Percentiles rank a stretch among this genome's conserved stretches.
Evolutionary conservation across 1,284 basidiomycete genomes (phyloP).

Genomic region (Cryptococcus sp.): DNA sequence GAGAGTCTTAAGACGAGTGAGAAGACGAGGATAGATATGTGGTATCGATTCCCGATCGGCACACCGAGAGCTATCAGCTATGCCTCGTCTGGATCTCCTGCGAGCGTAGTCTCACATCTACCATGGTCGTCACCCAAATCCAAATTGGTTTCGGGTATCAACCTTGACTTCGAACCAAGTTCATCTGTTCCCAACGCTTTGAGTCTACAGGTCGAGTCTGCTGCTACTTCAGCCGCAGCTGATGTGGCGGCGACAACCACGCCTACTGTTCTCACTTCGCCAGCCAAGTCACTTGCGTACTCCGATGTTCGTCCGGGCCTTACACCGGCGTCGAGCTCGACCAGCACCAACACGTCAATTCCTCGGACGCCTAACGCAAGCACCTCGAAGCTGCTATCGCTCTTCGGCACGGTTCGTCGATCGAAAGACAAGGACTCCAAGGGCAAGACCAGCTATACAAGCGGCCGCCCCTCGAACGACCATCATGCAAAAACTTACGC

Average conservation of each 20-base stretch:
- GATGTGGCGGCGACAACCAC: no score
- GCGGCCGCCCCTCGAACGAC: no score
- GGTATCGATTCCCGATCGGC: not conserved
- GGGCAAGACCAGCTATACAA: no score
- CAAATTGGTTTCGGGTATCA: not conserved
- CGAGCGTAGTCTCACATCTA: not conserved
- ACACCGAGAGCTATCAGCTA: not conserved
- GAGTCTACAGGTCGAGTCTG: not conserved
- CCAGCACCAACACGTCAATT: not conserved
- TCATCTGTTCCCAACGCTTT: not conserved
- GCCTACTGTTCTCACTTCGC: no score
- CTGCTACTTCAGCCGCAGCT: not conserved
- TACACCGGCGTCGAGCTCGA: not conserved
- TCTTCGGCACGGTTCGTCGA: not conserved
- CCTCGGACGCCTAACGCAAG: not conserved
- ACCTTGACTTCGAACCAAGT: not conserved
- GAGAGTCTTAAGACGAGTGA: conserved; percentile 19
- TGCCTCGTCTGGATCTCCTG: not conserved
- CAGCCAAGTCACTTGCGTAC: no score
- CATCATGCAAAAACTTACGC: no score
- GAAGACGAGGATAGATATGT: conserved; percentile 21
- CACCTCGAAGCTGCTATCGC: not conserved
- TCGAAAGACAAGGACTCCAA: not conserved
- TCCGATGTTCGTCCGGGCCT: not conserved
- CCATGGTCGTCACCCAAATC: not conserved